Conservation (phyloP, 1,284 basidiomycete species). For the Exsudoporus floridanus region DNA sequence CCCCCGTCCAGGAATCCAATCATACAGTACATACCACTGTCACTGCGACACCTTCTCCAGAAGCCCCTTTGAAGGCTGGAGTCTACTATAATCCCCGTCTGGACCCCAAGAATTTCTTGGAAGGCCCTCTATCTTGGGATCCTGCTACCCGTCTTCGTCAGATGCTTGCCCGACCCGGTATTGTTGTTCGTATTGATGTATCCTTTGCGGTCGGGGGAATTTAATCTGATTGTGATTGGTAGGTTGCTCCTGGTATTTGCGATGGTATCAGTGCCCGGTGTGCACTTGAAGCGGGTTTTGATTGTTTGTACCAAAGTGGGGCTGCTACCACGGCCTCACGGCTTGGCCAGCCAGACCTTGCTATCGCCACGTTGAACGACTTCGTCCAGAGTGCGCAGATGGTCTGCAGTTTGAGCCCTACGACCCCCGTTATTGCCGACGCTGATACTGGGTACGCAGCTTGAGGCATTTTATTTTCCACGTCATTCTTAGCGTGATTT, state of each 20-base stretch:
- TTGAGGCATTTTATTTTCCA: background rate
- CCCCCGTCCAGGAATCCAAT: conserved; percentile 7
- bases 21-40: background rate
- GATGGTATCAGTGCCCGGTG: conserved; percentile 80
- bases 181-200: conserved; percentile 52
- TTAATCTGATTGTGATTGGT: background rate
- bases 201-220: background rate
- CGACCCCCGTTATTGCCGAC: conserved; percentile 74
- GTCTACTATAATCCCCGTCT: conserved; percentile 44
- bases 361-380: conserved; percentile 79
- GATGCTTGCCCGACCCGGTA: conserved; percentile 73
- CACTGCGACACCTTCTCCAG: conserved; percentile 15
- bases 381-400: conserved; percentile 65
- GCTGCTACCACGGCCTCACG: conserved; percentile 77
- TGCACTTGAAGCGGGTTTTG: conserved; percentile 74
- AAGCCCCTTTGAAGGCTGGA: conserved; percentile 14
- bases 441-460: conserved; percentile 68
- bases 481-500: background rate
- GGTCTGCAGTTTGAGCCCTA: conserved; percentile 65
- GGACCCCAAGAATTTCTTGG: conserved; percentile 66
- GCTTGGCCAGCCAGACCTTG: conserved; percentile 76
- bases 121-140: conserved; percentile 65
- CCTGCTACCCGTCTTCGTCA: conserved; percentile 72
- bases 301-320: conserved; percentile 75
- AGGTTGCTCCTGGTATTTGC: conserved; percentile 78